Base-by-base conservation (phyloP, 345 rosid genomes). In the Aethionema arabicum region DNA sequence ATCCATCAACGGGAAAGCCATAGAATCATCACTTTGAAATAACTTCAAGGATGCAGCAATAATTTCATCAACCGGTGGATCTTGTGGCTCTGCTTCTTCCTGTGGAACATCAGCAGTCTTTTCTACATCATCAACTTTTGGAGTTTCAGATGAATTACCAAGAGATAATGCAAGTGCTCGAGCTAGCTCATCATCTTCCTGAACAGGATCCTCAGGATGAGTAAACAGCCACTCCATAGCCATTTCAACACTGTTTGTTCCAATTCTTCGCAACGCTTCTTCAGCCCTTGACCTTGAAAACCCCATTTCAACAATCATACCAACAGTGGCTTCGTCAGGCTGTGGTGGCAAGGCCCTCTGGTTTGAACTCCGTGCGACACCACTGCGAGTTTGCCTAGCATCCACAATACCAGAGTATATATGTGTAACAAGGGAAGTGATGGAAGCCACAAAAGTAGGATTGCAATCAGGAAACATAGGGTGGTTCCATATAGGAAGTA, bases 111-210 rank as follows among this genome's bases (percentile, higher is more conserved):
- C 95, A 45, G 68, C 65, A 15, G 85, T 56, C 80, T 89, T 88
- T 70, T 88, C 96, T 55, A 60, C 65, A 77, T 72, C 79, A 41
- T 88, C 96, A 71, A 59, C 65, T 80, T 88, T 92, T 54, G 87
- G 74, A 35, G 86, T 74, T 55, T 92, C 97, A n/a, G 97, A 85
- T 30, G 98, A 87, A 74, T 56, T 92, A 59, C 98, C 98, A 39
- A 92, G 85, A 61, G 97, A 92, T 13, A 92, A 69, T 53, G 98
- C 97, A 74, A 92, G 91, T 36, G 98, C 98, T 42, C 81, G 90
- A 56, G 98, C 98, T 61, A 92, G 77, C 70, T 92, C 97, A 76
- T 92, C 98, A 80, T 92, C 95, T 77, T 92, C 98, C 77, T 87
- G 98, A 70, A 85, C 93, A 73, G 82, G 89, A 74, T 89, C 95